phyloP scores from a whole-genome alignment of 2,329 filamentous ascomycete species.

The Fusarium paranaense region DNA sequence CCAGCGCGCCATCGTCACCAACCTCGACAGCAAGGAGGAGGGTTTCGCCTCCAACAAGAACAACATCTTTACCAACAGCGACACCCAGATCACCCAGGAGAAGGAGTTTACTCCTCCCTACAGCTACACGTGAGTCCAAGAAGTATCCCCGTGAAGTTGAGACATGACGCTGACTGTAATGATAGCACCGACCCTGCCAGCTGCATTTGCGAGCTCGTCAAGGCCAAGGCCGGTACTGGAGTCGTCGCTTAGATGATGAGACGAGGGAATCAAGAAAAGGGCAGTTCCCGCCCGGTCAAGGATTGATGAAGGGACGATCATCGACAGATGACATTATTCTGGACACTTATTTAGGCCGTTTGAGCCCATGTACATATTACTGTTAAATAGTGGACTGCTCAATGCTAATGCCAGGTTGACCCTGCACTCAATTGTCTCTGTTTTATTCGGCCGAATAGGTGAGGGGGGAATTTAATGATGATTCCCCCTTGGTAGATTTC shows the following conservation, averaged over 20 bases:
- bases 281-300: neutral
- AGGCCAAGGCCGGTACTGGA: constrained; percentile 41
- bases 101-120: constrained; percentile 50
- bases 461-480: neutral
- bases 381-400: constrained; percentile 7
- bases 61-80: constrained; percentile 57
- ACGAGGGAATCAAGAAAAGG: neutral
- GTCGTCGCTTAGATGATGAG: constrained; percentile 17
- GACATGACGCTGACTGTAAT: neutral
- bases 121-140: constrained; percentile 49
- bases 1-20: constrained; percentile 54
- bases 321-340: constrained; percentile 8
- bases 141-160: neutral
- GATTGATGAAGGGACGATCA: neutral
- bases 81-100: constrained; percentile 49
- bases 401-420: constrained; percentile 12
- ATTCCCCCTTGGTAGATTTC: neutral
- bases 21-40: constrained; percentile 58
- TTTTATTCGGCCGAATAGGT: neutral
- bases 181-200: constrained; percentile 28
- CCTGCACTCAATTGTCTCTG: constrained; percentile 1
- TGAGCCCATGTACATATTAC: constrained; percentile 1
- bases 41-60: constrained; percentile 58
- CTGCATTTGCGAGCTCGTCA: constrained; percentile 41
- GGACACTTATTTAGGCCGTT: constrained; percentile 8